phyloP scores from a whole-genome alignment of 2,329 filamentous ascomycete genomes.

The Pestalotiopsis sp. region DNA sequence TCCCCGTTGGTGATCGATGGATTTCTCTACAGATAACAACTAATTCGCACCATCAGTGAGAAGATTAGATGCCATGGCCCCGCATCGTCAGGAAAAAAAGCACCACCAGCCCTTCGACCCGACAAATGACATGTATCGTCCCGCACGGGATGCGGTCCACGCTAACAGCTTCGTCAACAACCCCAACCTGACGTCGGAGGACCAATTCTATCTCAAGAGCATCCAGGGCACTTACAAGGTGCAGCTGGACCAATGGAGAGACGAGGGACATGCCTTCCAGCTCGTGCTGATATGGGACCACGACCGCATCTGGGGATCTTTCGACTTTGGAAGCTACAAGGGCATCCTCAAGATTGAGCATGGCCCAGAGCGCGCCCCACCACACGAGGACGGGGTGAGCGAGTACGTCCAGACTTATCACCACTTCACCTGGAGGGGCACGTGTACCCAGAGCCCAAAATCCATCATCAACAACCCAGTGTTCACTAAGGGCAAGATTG shows the following conservation, averaged over 20 bases:
- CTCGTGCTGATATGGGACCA: neutral
- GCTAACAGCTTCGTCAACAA: too few relatives aligned
- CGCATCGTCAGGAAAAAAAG: too few relatives aligned
- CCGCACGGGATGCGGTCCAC: too few relatives aligned
- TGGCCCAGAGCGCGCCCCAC: neutral
- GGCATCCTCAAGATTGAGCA: neutral
- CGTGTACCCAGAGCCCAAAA: neutral
- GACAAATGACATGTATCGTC: too few relatives aligned
- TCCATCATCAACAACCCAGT: neutral
- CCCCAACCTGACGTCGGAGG: too few relatives aligned
- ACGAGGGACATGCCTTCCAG: neutral
- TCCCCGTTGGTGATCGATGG: too few relatives aligned
- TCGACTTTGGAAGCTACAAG: neutral
- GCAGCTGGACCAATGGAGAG: neutral
- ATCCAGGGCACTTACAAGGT: neutral
- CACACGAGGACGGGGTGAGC: neutral
- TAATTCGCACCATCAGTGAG: too few relatives aligned
- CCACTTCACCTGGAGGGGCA: slow-evolving; percentile 1
- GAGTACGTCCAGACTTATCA: neutral
- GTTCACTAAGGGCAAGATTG: slow-evolving; percentile 8
- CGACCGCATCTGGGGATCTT: neutral
- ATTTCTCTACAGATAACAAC: too few relatives aligned
- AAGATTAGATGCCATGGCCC: too few relatives aligned
- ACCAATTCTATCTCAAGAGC: too few relatives aligned
- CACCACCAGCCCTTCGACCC: too few relatives aligned